These are phyloP conservation scores for Boletus subluridellus DNA, from an alignment of 1,284 basidiomycete species.

Conservation along the genomic window DNA sequence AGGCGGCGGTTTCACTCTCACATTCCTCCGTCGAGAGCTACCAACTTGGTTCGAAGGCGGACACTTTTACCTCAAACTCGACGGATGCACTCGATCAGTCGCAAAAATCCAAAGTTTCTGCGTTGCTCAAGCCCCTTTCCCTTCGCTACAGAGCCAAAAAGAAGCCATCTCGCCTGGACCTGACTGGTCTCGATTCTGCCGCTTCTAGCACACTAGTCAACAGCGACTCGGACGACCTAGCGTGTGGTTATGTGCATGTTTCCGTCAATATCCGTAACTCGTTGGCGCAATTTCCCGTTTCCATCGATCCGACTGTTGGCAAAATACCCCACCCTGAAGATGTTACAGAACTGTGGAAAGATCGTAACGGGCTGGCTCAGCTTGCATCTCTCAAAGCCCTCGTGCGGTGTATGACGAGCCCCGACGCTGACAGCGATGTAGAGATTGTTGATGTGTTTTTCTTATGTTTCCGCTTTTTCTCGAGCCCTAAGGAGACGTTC, in stretches of 20 bases:
- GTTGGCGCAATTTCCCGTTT: constrained; percentile 31
- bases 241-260: constrained; percentile 22
- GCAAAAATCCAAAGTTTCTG: constrained; percentile 13
- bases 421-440: constrained; percentile 36
- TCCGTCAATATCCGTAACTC: constrained; percentile 29
- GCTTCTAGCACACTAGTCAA: constrained; percentile 24
- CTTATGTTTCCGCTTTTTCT: constrained; percentile 73
- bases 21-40: constrained; percentile 8
- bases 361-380: constrained; percentile 25
- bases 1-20: neutral
- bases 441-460: constrained; percentile 59
- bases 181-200: constrained; percentile 3
- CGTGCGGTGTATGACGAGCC: constrained; percentile 47
- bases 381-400: constrained; percentile 44
- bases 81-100: neutral
- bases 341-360: constrained; percentile 27
- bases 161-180: constrained; percentile 8
- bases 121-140: constrained; percentile 22
- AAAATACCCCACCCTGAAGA: constrained; percentile 31
- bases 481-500: constrained; percentile 55
- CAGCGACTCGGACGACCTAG: constrained; percentile 15
- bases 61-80: neutral
- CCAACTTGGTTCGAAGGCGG: neutral
- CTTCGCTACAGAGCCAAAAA: constrained; percentile 12
- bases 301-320: constrained; percentile 15